Evolutionary conservation across 2,329 filamentous ascomycete genomes (phyloP), one percentile per base, ranked within the genome.

Genomic region (Fusarium tanahbumbuense): DNA sequence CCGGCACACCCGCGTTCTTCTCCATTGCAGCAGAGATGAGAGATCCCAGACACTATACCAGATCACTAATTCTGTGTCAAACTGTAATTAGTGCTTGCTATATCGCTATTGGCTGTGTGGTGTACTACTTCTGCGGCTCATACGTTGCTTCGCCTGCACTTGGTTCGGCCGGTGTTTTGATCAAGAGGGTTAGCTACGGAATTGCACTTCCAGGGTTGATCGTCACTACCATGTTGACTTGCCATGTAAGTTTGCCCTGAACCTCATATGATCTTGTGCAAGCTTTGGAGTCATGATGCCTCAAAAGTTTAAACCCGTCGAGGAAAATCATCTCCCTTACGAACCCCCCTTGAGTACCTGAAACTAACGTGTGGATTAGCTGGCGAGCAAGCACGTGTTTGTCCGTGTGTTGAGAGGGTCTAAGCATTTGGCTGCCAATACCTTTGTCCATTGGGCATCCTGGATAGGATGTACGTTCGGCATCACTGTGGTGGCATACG

Each of bases 81-180:
- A 70, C n/a, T 56, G 76, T 65, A 0, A 72, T 81, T 1, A 73
- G 78, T 3, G 46, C 78, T 5, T 78, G 77, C 18, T 81, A 81
- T 9, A 41, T 77, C 8, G 63, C 76, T 4, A 77, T 82, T 8
- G 76, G 75, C 6, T 68, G 77, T 1, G 81, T 84, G 0, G 80
- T 85, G 3, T 85, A 85, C 75, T 80, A 81, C 52, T 85, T 77
- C 69, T 84, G 81, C 64, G 83, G 84, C 1, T 81, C 81, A 0
- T 84, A 81, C 56, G 81, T 86, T 4, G 80, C 83, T 0, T 84
- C 82, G 0, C 84, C 83, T 0, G 83, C 83, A 9, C 78, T 85
- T 6, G 84, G 83, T 9, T 83, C 82, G 5, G 83, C 82, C 1
- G 83, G 83, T 8, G 27, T 54, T 1, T 64, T 73, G 1, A 75